These are phyloP conservation scores for Geotrichum ghanense DNA, from an alignment of 805 yeast genomes.

Conservation along the genomic window DNA sequence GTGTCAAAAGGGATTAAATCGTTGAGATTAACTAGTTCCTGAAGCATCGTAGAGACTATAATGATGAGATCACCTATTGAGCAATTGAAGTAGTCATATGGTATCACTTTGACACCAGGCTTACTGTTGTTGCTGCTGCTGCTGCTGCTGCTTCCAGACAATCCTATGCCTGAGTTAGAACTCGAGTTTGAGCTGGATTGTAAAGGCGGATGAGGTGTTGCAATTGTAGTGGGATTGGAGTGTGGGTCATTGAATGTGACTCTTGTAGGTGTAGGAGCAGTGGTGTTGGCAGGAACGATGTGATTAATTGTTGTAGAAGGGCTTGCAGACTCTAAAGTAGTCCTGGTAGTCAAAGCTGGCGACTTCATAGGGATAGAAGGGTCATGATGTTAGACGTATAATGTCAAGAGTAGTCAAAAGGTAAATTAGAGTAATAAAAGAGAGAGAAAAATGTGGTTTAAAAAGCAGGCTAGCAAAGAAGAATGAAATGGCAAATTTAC, in stretches of 20 bases:
- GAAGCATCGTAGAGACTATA: slow-evolving; percentile 69
- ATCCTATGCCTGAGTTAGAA: too few relatives aligned
- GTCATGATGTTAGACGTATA: neutral
- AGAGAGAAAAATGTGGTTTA: too few relatives aligned
- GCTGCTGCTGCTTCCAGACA: neutral
- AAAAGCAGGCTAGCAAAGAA: too few relatives aligned
- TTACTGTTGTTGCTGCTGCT: neutral
- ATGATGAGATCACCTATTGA: slow-evolving; percentile 58
- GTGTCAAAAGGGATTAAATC: slow-evolving; percentile 38
- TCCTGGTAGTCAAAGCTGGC: neutral
- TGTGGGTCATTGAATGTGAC: too few relatives aligned
- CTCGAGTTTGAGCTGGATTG: too few relatives aligned
- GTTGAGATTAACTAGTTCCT: slow-evolving; percentile 61
- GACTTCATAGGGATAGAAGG: neutral
- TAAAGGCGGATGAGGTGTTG: too few relatives aligned
- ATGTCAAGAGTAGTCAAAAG: too few relatives aligned
- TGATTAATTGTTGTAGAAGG: neutral
- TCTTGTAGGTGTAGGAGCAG: neutral
- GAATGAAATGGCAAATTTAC: too few relatives aligned
- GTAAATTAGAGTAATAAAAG: too few relatives aligned
- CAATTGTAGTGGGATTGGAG: too few relatives aligned
- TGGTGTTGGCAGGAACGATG: too few relatives aligned
- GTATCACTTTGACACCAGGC: slow-evolving; percentile 25
- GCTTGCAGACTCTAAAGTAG: neutral
- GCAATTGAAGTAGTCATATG: slow-evolving; percentile 49